Base-by-base conservation (phyloP, 2,329 filamentous ascomycete species). In the Pleoardoris graminearum region DNA sequence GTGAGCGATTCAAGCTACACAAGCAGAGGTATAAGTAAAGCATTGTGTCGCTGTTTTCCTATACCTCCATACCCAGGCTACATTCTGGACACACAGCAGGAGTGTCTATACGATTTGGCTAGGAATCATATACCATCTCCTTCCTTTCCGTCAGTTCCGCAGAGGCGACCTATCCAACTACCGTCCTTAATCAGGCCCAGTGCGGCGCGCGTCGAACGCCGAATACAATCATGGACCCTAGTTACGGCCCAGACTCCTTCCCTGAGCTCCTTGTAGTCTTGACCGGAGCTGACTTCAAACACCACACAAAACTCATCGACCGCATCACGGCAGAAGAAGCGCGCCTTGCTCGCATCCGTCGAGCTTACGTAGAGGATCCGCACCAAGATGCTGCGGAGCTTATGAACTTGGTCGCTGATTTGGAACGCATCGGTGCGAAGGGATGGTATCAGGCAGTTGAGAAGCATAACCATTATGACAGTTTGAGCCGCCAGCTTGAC, bases 361-460 rank as follows among this genome's bases (percentile, higher is more conserved):
- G 25, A 35, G 43, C 43, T 16, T 35, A 19, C 19, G 14, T 19
- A 11, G 43, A 36, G 7, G n/a, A 46, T 25, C 8, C 11, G 17
- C 11, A 8, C 7, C 11, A 25, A 25, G 29, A 41, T 17, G 3
- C 27, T 11, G 14, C 35, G 7, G 39, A 50, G 12, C 27, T 52
- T 21, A 6, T 29, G 21, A 14, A 11, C 8, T 14, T 47, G 7
- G 8, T 54, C 27, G 21, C 8, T 29, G 36, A 39, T 5, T 7
- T 50, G 2, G 52, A 54, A 30, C 5, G 12, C 3, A 19, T 50
- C 2, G 48, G 35, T 25, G 52, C 49, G 16, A 43, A 19, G 29
- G 52, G 52, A 11, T 54, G 52, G 52, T 25, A 48, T 17, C 8
- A 38, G n/a, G 29, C 19, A 5, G 6, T 47, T 14, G 35, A 48